Evolutionary conservation across 768 basidiomycete genomes (phyloP).

Genomic region (Infundibulicybe gibba): DNA sequence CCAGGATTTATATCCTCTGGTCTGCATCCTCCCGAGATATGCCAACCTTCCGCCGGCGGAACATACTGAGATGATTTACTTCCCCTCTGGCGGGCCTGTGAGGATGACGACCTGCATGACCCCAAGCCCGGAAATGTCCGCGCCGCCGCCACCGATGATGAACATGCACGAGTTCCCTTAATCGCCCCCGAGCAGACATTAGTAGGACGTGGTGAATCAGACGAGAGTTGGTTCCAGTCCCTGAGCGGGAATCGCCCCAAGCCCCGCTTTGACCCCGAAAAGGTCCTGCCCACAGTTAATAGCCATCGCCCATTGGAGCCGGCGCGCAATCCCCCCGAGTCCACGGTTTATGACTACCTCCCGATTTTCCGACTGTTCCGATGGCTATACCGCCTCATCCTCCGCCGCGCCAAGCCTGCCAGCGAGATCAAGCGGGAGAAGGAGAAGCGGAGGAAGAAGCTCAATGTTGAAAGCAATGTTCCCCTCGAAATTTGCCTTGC

Average conservation of each 20-base stretch:
- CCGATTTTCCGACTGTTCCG: slow-evolving; percentile 52
- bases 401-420: slow-evolving; percentile 12
- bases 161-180: slow-evolving; percentile 9
- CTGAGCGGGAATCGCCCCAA: slow-evolving; percentile 3
- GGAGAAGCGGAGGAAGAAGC: slow-evolving; percentile 27
- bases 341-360: slow-evolving; percentile 48
- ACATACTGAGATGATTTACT: slow-evolving; percentile 41
- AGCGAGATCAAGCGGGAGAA: slow-evolving; percentile 16
- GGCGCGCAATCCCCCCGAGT: slow-evolving; percentile 55
- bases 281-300: slow-evolving; percentile 22
- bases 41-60: slow-evolving; percentile 22
- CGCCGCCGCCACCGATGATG: slow-evolving; percentile 7
- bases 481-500: slow-evolving; percentile 58
- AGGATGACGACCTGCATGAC: slow-evolving; percentile 19
- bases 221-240: slow-evolving; percentile 15
- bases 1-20: slow-evolving; percentile 66
- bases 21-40: slow-evolving; percentile 65
- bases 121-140: slow-evolving; percentile 5
- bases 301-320: slow-evolving; percentile 43
- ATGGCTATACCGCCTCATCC: slow-evolving; percentile 27
- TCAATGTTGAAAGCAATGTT: slow-evolving; percentile 52
- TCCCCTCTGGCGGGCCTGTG: slow-evolving; percentile 52
- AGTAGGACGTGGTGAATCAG: slow-evolving; percentile 15
- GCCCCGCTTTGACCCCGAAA: slow-evolving; percentile 30
- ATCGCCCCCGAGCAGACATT: slow-evolving; percentile 5